These are phyloP conservation scores for Phytophthora chlamydospora DNA, from an alignment of 352 stramenopile genomes.

Conservation along the genomic window DNA sequence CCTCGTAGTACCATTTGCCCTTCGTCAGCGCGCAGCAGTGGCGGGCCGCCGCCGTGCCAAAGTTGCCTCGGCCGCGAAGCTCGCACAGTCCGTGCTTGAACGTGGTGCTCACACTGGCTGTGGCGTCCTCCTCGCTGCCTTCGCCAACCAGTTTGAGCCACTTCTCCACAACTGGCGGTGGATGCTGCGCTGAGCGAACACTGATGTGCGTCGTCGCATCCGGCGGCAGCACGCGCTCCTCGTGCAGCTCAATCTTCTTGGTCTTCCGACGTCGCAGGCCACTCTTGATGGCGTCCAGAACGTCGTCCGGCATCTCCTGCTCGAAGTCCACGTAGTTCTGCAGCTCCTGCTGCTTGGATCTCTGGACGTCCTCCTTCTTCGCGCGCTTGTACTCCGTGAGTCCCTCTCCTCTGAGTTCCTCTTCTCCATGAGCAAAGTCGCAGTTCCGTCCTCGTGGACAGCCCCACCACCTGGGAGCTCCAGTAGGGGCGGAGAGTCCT, in stretches of 20 bases:
- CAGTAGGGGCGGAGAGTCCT: slow-evolving; percentile 35
- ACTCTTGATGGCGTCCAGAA: slow-evolving; percentile 72
- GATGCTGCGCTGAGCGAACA: slow-evolving; percentile 30
- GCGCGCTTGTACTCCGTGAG: slow-evolving; percentile 75
- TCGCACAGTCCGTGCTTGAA: slow-evolving; percentile 80
- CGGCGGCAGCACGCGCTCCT: slow-evolving; percentile 26
- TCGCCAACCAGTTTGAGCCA: slow-evolving; percentile 55
- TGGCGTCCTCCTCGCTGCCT: slow-evolving; percentile 20
- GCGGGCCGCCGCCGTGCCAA: slow-evolving; percentile 71
- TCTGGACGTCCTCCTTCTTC: slow-evolving; percentile 63
- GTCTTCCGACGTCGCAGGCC: slow-evolving; percentile 60
- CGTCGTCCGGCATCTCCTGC: slow-evolving; percentile 61
- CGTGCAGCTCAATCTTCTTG: slow-evolving; percentile 34
- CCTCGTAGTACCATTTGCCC: slow-evolving; percentile 93
- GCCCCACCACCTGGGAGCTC: slow-evolving; percentile 79
- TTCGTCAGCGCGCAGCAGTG: slow-evolving; percentile 46
- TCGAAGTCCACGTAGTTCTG: slow-evolving; percentile 82
- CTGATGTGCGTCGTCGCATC: slow-evolving; percentile 41
- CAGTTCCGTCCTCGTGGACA: slow-evolving; percentile 82
- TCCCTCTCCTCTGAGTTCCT: slow-evolving; percentile 67
- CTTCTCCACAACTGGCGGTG: slow-evolving; percentile 30
- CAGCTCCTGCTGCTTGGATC: slow-evolving; percentile 68
- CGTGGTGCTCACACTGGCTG: slow-evolving; percentile 40
- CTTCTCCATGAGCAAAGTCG: slow-evolving; percentile 86
- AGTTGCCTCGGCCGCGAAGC: slow-evolving; percentile 75